Evolutionary conservation across 768 basidiomycete species (phyloP).

Genomic region (Tremella mesenterica): DNA sequence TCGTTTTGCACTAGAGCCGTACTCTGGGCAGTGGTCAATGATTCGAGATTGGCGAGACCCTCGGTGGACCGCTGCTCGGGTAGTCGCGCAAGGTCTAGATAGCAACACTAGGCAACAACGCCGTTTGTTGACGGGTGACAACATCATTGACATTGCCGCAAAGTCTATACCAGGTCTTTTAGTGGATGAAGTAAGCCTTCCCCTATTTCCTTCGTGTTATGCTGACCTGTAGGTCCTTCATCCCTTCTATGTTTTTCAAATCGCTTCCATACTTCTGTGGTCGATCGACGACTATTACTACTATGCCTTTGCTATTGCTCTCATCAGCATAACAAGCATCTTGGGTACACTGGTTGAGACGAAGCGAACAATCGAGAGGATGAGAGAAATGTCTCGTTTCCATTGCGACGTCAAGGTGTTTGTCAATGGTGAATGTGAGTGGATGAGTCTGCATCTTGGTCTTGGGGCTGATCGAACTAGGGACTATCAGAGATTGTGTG

Average conservation of each 20-base stretch:
- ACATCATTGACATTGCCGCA: conserved; percentile 80
- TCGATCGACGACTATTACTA: conserved; percentile 91
- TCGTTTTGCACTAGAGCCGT: conserved; percentile 76
- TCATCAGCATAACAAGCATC: conserved; percentile 80
- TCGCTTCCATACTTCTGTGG: conserved; percentile 90
- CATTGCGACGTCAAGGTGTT: conserved; percentile 66
- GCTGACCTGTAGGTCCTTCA: conserved; percentile 63
- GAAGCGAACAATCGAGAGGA: conserved; percentile 81
- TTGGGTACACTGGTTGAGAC: conserved; percentile 82
- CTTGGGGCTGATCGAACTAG: conserved; percentile 45
- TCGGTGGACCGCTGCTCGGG: conserved; percentile 56
- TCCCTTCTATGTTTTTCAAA: conserved; percentile 97
- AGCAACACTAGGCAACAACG: conserved; percentile 57
- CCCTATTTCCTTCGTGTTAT: too few relatives aligned
- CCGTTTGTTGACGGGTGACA: conserved; percentile 65
- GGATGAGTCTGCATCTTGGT: background rate
- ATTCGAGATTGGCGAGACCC: conserved; percentile 89
- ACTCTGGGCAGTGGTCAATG: conserved; percentile 70
- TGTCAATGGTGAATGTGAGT: conserved; percentile 63
- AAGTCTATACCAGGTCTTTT: conserved; percentile 70
- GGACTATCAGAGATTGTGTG: conserved; percentile 63
- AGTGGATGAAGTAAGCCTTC: conserved; percentile 87
- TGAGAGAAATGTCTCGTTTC: conserved; percentile 94
- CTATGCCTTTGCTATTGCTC: conserved; percentile 90
- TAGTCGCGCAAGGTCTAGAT: conserved; percentile 60